Evolutionary conservation across 768 basidiomycete species (phyloP), one percentile per base, ranked within the genome.

Genomic region (Tylopilus vinaceipallidus): DNA sequence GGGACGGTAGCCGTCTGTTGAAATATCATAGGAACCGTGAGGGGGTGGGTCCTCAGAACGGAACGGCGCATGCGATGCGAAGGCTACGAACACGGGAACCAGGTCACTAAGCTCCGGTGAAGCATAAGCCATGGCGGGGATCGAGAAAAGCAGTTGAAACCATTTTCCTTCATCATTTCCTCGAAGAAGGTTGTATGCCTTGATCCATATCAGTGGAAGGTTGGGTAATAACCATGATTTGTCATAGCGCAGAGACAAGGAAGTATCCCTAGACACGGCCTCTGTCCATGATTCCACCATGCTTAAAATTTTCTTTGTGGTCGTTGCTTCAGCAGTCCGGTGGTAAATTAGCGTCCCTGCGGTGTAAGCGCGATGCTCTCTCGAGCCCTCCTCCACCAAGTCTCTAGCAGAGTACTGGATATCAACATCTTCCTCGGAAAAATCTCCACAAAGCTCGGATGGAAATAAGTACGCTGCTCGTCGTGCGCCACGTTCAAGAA

Each of bases 171-270:
- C 41, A 6, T 42, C 6, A 20, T 49, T 46, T 12, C 10, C 9
- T 27, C 61, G 62, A 33, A 59, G 62, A 8, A 58, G 29, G 24
- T 64, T 38, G 19, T 70, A 71, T 3, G 59, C 40, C 12, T 61
- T 48, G 42, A 73, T 37, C 56, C 66, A 72, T 4, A 54, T 37
- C 2, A 41, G 19, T 0, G 56, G 22, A 11, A 70, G 45, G 8
- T 27, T 9, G 0, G 53, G 61, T 0, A 39, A 16, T 19, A 73
- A 50, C 64, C 69, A 72, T 3, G 55, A 42, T 4, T 45, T 52
- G 20, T 42, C 35, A 39, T 70, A 71, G 2, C 34, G 49, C 23
- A 58, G 29, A 3, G 55, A 54, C 13, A 47, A 12, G 3, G 34
- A 2, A 0, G 4, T 9, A 5, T 9, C 1, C 6, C 29, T n/a